Evolutionary conservation across 768 basidiomycete species (phyloP).

Genomic region (Suillus sp.): DNA sequence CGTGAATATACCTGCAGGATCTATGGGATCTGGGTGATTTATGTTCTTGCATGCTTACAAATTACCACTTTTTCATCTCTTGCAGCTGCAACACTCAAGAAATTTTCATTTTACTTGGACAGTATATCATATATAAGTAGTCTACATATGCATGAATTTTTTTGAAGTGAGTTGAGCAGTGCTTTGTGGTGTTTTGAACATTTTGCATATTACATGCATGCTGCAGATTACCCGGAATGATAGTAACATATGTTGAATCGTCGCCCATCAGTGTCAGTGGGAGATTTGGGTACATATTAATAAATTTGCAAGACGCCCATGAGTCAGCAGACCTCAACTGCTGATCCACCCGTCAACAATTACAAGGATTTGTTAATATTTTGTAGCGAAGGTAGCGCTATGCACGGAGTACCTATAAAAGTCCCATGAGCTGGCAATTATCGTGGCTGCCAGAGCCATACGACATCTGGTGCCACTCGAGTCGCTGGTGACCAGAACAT

Average conservation of each 20-base stretch:
- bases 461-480: background rate
- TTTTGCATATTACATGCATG: no score
- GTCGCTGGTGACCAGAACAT: background rate
- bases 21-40: no score
- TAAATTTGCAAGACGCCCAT: background rate
- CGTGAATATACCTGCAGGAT: no score
- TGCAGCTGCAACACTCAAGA: no score
- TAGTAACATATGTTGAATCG: background rate
- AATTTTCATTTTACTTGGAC: no score
- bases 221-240: no score
- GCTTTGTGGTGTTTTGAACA: no score
- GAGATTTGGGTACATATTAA: background rate
- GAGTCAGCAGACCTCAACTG: background rate
- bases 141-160: no score
- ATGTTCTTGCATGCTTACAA: no score
- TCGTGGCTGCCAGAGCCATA: background rate
- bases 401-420: constrained; percentile 6
- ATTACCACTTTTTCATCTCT: no score
- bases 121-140: no score
- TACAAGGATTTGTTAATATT: background rate
- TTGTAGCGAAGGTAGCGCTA: background rate
- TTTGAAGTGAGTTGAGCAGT: no score
- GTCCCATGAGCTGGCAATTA: background rate
- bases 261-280: background rate
- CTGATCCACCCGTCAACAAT: background rate